Evolutionary conservation across 257 asterid species (phyloP).

Genomic region (Knoxia roxburghii): DNA sequence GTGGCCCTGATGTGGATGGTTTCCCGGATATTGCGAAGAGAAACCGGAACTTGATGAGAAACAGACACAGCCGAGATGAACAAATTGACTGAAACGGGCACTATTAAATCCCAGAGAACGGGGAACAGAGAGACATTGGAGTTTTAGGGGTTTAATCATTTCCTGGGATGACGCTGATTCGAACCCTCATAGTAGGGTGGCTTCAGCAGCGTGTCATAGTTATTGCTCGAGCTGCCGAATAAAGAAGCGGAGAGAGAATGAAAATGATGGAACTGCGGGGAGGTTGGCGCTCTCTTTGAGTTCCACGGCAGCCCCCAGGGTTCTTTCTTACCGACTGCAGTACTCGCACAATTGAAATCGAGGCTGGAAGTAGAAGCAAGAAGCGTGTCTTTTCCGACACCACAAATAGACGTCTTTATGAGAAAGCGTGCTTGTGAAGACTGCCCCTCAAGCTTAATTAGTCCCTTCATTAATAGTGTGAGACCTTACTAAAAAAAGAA

Average conservation of each 20-base stretch:
- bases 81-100: slow-evolving; percentile 18
- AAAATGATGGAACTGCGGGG: neutral
- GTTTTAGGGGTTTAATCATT: slow-evolving; percentile 60
- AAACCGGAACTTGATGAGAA: slow-evolving; percentile 36
- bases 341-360: neutral
- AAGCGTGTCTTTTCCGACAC: slow-evolving; percentile 4
- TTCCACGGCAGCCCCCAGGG: neutral
- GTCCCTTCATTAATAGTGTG: too few relatives aligned
- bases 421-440: neutral
- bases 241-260: neutral
- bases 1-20: neutral
- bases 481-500: too few relatives aligned
- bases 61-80: slow-evolving; percentile 22
- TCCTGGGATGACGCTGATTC: slow-evolving; percentile 34
- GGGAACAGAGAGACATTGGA: slow-evolving; percentile 27
- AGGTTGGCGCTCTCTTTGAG: neutral
- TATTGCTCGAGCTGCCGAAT: neutral
- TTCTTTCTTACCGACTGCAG: too few relatives aligned
- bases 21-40: neutral
- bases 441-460: too few relatives aligned
- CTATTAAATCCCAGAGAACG: slow-evolving; percentile 7
- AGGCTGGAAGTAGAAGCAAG: neutral
- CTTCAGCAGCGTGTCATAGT: neutral
- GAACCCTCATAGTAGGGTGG: slow-evolving; percentile 36
- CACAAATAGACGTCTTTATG: neutral